Evolutionary conservation across 352 stramenopile genomes (phyloP), one percentile per base, ranked within the genome.

Genomic region (Aphanomyces invadans): DNA sequence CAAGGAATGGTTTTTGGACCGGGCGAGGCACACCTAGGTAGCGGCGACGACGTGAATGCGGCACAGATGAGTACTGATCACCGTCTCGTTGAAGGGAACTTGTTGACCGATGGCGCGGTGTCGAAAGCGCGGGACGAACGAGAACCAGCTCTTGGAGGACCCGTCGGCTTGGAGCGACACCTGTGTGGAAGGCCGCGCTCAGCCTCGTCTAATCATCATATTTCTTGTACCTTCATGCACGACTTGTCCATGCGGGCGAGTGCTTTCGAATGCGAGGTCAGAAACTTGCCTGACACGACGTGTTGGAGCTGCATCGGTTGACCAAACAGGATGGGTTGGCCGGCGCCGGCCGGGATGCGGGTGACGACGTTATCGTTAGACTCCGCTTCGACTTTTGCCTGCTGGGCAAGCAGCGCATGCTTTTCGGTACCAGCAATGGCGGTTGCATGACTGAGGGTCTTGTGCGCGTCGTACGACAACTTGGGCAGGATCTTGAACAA

Each of bases 171-270:
- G 38, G 11, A 67, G 32, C 49, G 21, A 21, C 1, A 57, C 44
- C 44, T 52, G 19, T 45, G 44, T 52, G 33, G 15, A 39, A n/a
- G n/a, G n/a, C n/a, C n/a, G n/a, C n/a, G n/a, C n/a, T n/a, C n/a
- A n/a, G n/a, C n/a, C n/a, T n/a, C n/a, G n/a, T n/a, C n/a, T n/a
- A n/a, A n/a, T n/a, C n/a, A n/a, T n/a, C n/a, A n/a, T n/a, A n/a
- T n/a, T n/a, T n/a, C n/a, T n/a, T n/a, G n/a, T 15, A 65, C n/a
- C 60, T 42, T 67, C 39, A 57, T 67, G n/a, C 60, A 60, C 1
- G 42, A 36, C 33, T 67, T 67, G 49, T 67, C 60, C 46, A 59
- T 57, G 17, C 38, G 4, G 2, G 60, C 60, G 11, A 67, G 19
- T 25, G 60, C 25, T 51, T 67, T 67, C n/a, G 60, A 59, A 1